Base-by-base conservation (phyloP, 495 filamentous ascomycete species). In the Halenospora varia region DNA sequence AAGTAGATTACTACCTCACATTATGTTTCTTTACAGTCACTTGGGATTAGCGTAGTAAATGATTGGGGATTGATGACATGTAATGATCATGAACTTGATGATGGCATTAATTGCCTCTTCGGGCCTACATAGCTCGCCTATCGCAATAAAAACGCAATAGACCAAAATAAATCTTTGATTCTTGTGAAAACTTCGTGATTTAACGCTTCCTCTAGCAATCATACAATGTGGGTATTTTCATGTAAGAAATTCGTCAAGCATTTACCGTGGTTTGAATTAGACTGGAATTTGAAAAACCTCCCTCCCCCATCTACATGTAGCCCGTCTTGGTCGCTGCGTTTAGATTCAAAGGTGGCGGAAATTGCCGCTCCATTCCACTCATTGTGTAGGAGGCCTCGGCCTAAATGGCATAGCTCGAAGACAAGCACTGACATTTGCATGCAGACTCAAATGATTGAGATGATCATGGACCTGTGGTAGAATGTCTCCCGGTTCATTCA, bases 1-100 rank as follows among this genome's bases (percentile, higher is more conserved):
- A 98, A 97, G 87, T 98, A 94, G 81, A 79, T 68, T 57, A 11
- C 22, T 4, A 64, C 62, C 55, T 68, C n/a, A 19, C 26, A 23
- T 52, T 24, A 59, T 53, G 48, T 26, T 61, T 71, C 35, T 62
- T 60, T 65, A 47, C 41, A 20, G 45, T 3, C 2, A 25, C 26
- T n/a, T 53, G 35, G 47, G 23, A 51, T 61, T 57, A 59, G 47
- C 52, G 55, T 25, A 42, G 49, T 49, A 19, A 20, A 59, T 39
- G 53, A 25, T 4, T 47, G 19, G 25, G 35, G 53, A n/a, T n/a
- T n/a, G n/a, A n/a, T 29, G 39, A 57, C 24, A 26, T 35, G 17
- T 57, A 50, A 61, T 65, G 62, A 59, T 53, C 40, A 59, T 49
- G 39, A 55, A 48, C 19, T 25, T n/a, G 10, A 24, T 10, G 47